Conservation (phyloP, 31 red algal genomes). For the Asparagopsis taxiformis region DNA sequence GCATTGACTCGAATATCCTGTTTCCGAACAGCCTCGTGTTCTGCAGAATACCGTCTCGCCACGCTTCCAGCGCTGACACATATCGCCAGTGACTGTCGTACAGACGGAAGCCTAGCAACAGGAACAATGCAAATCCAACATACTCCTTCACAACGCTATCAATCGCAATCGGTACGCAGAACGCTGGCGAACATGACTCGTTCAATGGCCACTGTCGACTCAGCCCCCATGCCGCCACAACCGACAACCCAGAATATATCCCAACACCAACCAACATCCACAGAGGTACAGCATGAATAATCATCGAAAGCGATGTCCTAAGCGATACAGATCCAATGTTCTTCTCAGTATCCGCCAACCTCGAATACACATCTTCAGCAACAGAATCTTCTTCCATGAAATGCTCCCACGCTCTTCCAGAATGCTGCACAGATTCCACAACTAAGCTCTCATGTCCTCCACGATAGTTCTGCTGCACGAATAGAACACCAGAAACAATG, state of each 20-base stretch:
- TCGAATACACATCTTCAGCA: background rate
- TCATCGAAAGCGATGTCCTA: too few species aligned
- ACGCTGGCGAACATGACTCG: too few species aligned
- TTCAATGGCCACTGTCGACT: background rate
- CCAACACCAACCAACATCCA: too few species aligned
- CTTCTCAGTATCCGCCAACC: too few species aligned
- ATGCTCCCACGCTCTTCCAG: background rate
- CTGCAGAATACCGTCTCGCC: constrained; percentile 2
- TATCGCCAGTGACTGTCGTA: too few species aligned
- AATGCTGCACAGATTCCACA: background rate
- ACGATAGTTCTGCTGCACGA: background rate
- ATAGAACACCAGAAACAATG: background rate
- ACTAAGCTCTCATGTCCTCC: background rate
- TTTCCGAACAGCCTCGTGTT: constrained; percentile 1
- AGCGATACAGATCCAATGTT: too few species aligned
- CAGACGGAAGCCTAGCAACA: too few species aligned
- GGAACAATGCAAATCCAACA: too few species aligned
- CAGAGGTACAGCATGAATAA: too few species aligned
- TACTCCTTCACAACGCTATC: too few species aligned
- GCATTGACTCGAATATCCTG: background rate
- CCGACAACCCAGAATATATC: background rate
- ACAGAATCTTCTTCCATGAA: background rate
- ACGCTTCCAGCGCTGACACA: background rate
- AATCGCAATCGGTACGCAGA: too few species aligned
- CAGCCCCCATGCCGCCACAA: background rate